These are phyloP conservation scores for Takashimella koratensis DNA, from an alignment of 1,284 basidiomycete genomes.

Conservation along the genomic window DNA sequence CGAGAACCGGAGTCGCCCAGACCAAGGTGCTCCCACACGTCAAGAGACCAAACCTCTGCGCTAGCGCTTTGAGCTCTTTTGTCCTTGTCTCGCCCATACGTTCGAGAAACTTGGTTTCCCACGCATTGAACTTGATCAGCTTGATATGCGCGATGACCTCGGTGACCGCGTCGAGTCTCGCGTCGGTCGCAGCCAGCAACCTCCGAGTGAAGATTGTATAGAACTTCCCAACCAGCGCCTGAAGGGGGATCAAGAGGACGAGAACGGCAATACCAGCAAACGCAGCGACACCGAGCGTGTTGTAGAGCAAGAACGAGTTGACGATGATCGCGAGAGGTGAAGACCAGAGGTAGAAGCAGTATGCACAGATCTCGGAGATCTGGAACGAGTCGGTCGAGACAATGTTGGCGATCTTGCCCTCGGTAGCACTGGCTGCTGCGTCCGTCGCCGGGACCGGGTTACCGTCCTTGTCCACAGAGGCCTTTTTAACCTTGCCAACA, in stretches of 20 bases:
- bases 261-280: slow-evolving; percentile 50
- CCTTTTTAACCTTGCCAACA: slow-evolving; percentile 39
- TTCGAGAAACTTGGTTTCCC: slow-evolving; percentile 52
- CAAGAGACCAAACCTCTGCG: slow-evolving; percentile 48
- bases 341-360: slow-evolving; percentile 42
- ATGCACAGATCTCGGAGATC: slow-evolving; percentile 44
- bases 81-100: slow-evolving; percentile 51
- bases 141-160: slow-evolving; percentile 57
- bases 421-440: slow-evolving; percentile 38
- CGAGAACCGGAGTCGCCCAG: slow-evolving; percentile 51
- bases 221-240: slow-evolving; percentile 46
- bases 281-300: slow-evolving; percentile 48
- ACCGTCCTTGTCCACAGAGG: slow-evolving; percentile 20
- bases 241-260: slow-evolving; percentile 48
- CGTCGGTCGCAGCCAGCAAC: slow-evolving; percentile 54
- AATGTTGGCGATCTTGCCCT: slow-evolving; percentile 56
- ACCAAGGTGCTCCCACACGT: slow-evolving; percentile 48
- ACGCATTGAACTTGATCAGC: slow-evolving; percentile 53
- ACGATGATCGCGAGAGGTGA: slow-evolving; percentile 51
- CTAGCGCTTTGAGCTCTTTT: slow-evolving; percentile 51
- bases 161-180: slow-evolving; percentile 53
- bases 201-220: slow-evolving; percentile 52
- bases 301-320: slow-evolving; percentile 51
- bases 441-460: slow-evolving; percentile 21
- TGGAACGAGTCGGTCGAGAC: slow-evolving; percentile 56